phyloP scores from a whole-genome alignment of 345 rosid genomes.

The Clarkia xantiana region DNA sequence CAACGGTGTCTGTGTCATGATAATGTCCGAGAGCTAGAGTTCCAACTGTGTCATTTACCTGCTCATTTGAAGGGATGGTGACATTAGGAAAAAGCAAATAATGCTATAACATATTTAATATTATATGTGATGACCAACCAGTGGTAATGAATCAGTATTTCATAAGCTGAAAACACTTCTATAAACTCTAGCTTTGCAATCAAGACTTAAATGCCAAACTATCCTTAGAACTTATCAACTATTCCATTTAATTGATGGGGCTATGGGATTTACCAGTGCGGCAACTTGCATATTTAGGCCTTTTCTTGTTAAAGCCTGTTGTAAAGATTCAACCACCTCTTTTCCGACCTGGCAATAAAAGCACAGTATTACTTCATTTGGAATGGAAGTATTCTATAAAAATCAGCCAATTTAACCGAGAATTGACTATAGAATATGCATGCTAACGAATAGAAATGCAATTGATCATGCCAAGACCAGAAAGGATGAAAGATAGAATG shows the following conservation, averaged over 20 bases:
- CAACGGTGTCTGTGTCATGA: slow-evolving; percentile 81
- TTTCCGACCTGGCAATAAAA: slow-evolving; percentile 47
- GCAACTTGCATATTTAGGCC: slow-evolving; percentile 56
- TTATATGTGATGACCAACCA: no score
- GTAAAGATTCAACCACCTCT: slow-evolving; percentile 54
- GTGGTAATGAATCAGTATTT: no score
- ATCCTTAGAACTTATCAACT: no score
- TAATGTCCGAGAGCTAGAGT: slow-evolving; percentile 83
- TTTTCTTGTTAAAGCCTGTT: slow-evolving; percentile 39
- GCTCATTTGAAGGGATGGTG: slow-evolving; percentile 7
- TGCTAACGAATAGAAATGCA: no score
- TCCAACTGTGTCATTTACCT: slow-evolving; percentile 97
- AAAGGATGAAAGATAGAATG: slow-evolving; percentile 1
- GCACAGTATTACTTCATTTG: slow-evolving; percentile 1
- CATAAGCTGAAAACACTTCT: no score
- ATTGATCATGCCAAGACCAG: no score
- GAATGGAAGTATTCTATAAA: not conserved
- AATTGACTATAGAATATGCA: no score
- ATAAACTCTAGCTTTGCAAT: no score
- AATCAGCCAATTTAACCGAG: not conserved
- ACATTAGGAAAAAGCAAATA: no score
- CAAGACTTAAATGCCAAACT: no score
- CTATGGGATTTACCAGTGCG: slow-evolving; percentile 40
- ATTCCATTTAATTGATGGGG: not conserved
- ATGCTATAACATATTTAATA: no score